Percentiles rank a stretch among this genome's conserved stretches.
Evolutionary conservation across 768 basidiomycete species (phyloP).

Genomic region (Psilocybe subaeruginosa): DNA sequence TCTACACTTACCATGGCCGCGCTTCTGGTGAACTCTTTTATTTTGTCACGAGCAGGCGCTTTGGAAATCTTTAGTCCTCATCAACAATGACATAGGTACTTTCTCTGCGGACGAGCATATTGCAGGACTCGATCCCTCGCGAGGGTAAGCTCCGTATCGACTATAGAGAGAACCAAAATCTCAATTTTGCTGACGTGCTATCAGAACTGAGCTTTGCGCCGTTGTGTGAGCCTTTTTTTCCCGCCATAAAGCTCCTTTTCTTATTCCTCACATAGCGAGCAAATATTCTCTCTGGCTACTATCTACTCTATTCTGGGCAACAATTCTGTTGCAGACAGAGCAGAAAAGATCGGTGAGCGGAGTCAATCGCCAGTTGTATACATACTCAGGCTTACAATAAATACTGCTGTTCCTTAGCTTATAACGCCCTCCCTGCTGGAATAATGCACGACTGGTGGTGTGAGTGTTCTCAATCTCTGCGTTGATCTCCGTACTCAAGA

Average conservation of each 20-base stretch:
- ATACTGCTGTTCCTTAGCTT: constrained; percentile 27
- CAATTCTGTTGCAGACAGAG: constrained; percentile 43
- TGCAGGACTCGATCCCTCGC: constrained; percentile 42
- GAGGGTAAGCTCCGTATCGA: constrained; percentile 30
- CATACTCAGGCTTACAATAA: no score
- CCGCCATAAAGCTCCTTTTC: background rate
- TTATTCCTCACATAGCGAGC: constrained; percentile 32
- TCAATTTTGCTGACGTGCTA: background rate
- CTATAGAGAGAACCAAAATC: background rate
- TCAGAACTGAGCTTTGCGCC: constrained; percentile 40
- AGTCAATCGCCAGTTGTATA: background rate
- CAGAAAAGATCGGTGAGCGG: constrained; percentile 37
- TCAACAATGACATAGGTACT: constrained; percentile 27
- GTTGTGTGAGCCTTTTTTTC: constrained; percentile 35
- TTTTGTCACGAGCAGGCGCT: no score
- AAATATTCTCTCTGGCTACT: constrained; percentile 44
- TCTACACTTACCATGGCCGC: constrained; percentile 42
- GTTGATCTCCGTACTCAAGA: background rate
- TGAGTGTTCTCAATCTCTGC: constrained; percentile 16
- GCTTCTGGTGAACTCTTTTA: constrained; percentile 22
- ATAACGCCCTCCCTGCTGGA: constrained; percentile 42
- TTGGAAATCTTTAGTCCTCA: no score
- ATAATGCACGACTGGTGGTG: constrained; percentile 43
- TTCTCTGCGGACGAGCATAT: constrained; percentile 46
- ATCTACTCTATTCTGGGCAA: constrained; percentile 45